A percentile compares a stretch with the other conserved stretches of the same genome.
Conservation (phyloP, 2,329 filamentous ascomycete genomes). For the Pseudocercospora macadamiae region DNA sequence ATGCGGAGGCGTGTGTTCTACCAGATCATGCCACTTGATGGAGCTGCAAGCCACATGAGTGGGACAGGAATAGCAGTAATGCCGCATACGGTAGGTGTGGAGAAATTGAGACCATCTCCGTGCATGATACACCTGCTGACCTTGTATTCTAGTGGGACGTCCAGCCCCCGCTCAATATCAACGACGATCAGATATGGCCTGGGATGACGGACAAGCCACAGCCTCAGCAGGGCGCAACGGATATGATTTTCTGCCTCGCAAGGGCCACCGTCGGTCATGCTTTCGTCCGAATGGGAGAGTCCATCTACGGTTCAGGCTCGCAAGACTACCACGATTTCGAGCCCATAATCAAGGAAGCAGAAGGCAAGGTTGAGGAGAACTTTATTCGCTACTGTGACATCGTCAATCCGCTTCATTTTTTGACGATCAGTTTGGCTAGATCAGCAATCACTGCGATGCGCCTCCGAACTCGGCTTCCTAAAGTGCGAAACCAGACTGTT, state of each 20-base stretch:
- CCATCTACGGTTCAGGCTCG: slow-evolving; percentile 4
- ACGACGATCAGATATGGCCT: slow-evolving; percentile 35
- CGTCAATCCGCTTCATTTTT: slow-evolving; percentile 45
- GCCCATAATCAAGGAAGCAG: slow-evolving; percentile 41
- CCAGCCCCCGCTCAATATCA: slow-evolving; percentile 34
- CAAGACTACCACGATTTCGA: slow-evolving; percentile 23
- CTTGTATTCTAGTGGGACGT: no score
- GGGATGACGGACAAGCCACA: slow-evolving; percentile 52
- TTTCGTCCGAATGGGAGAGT: slow-evolving; percentile 29
- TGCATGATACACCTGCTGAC: no score
- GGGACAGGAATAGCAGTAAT: slow-evolving; percentile 25
- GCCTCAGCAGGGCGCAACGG: slow-evolving; percentile 56
- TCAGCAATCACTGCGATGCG: slow-evolving; percentile 48
- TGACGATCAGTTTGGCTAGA: slow-evolving; percentile 47
- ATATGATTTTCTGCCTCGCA: slow-evolving; percentile 51
- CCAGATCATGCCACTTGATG: slow-evolving; percentile 61
- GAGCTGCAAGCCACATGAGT: slow-evolving; percentile 25
- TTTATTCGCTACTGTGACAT: slow-evolving; percentile 49
- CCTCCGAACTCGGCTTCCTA: slow-evolving; percentile 49
- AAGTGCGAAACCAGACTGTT: slow-evolving; percentile 33
- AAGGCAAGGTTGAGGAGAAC: slow-evolving; percentile 44
- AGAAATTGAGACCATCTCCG: no score
- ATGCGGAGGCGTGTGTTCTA: slow-evolving; percentile 64
- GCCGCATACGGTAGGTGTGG: no score
- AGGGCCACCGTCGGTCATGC: slow-evolving; percentile 41